Evolutionary conservation across 2,329 filamentous ascomycete genomes (phyloP).

Genomic region (Aspergillus phoenicis): DNA sequence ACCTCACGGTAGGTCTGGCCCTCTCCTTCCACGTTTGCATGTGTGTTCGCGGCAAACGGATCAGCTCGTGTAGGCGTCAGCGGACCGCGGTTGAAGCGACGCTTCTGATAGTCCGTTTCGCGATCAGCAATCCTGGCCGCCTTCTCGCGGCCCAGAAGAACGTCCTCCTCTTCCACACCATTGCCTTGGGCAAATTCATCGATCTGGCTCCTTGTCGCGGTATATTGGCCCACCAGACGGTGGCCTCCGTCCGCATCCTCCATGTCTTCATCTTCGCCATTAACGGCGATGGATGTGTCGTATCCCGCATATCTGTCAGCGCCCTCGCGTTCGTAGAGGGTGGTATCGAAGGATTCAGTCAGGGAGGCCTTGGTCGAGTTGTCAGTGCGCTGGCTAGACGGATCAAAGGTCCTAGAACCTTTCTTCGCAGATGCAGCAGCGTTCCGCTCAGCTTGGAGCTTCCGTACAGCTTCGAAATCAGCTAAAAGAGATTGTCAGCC

Average conservation of each 20-base stretch:
- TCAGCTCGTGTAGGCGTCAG: slow-evolving; percentile 85
- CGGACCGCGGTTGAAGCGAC: slow-evolving; percentile 77
- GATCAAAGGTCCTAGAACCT: slow-evolving; percentile 77
- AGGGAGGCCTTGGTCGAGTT: slow-evolving; percentile 86
- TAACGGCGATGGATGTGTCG: slow-evolving; percentile 81
- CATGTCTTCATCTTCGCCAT: slow-evolving; percentile 76
- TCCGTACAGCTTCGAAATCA: slow-evolving; percentile 84
- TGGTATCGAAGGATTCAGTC: slow-evolving; percentile 81
- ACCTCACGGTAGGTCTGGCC: slow-evolving; percentile 84
- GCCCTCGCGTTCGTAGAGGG: slow-evolving; percentile 79
- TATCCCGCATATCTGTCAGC: slow-evolving; percentile 85
- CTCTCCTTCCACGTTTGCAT: slow-evolving; percentile 67
- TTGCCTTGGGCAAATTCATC: slow-evolving; percentile 86
- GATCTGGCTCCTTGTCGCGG: slow-evolving; percentile 86
- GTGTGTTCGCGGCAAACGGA: slow-evolving; percentile 75
- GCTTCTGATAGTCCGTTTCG: slow-evolving; percentile 97
- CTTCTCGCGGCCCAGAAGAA: slow-evolving; percentile 81
- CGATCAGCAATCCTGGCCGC: slow-evolving; percentile 87
- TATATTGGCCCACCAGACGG: slow-evolving; percentile 91
- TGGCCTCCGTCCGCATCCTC: slow-evolving; percentile 74
- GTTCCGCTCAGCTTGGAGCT: slow-evolving; percentile 91
- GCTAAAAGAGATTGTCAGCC: slow-evolving; percentile 49
- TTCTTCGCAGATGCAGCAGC: slow-evolving; percentile 75
- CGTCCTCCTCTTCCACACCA: slow-evolving; percentile 89
- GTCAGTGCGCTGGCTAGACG: slow-evolving; percentile 78